Evolutionary conservation across 2,329 filamentous ascomycete genomes (phyloP).

Genomic region (Aspergillus pseudotamarii): DNA sequence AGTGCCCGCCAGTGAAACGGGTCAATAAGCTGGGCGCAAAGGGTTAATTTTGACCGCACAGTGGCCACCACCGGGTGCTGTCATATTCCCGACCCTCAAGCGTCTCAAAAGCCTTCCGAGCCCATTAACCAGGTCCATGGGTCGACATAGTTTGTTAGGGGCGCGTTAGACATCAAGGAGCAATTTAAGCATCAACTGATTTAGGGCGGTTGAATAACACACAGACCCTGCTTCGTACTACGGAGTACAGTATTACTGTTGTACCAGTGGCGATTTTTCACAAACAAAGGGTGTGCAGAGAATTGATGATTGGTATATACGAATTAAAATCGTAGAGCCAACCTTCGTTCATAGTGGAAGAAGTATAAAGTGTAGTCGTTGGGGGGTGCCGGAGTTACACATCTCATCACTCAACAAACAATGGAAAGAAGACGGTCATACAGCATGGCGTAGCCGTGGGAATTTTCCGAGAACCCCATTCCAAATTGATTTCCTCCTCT

Average conservation of each 20-base stretch:
- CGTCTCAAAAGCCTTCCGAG: slow-evolving; percentile 11
- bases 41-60: background rate
- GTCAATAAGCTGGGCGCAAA: background rate
- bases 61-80: background rate
- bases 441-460: background rate
- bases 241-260: background rate
- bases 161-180: background rate
- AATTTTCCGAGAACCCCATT: background rate
- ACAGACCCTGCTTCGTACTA: background rate
- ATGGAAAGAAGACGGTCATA: background rate
- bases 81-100: background rate
- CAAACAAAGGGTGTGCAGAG: background rate
- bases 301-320: background rate
- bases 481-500: background rate
- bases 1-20: background rate
- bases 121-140: slow-evolving; percentile 13
- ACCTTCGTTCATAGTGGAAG: background rate
- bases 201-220: background rate
- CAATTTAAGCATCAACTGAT: background rate
- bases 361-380: background rate
- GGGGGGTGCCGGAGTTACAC: background rate
- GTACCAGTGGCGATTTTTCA: background rate
- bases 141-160: background rate
- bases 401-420: background rate
- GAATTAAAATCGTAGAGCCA: background rate